Evolutionary conservation across 2,329 filamentous ascomycete species (phyloP).

Genomic region (Pleoardoris graminearum): DNA sequence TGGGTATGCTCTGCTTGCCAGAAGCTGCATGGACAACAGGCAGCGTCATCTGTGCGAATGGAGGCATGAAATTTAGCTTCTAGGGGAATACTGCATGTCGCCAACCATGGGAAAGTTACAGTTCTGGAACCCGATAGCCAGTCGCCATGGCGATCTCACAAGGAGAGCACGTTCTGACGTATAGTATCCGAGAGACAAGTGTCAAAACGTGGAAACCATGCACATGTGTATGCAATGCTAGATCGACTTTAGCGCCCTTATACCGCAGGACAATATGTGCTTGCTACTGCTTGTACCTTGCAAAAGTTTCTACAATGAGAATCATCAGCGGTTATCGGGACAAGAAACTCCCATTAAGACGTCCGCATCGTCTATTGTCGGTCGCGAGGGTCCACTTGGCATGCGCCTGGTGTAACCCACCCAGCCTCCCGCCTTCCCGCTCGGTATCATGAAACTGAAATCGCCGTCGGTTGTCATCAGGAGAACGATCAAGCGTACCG

Average conservation of each 20-base stretch:
- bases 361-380: too few species aligned
- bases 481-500: background rate
- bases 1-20: constrained; percentile 72
- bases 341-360: too few species aligned
- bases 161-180: background rate
- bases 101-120: background rate
- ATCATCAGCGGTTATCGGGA: too few species aligned
- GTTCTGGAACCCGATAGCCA: background rate
- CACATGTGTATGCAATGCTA: too few species aligned
- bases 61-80: constrained; percentile 61
- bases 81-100: constrained; percentile 12
- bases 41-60: constrained; percentile 78
- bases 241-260: too few species aligned
- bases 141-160: background rate
- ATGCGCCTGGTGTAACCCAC: constrained; percentile 3
- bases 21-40: constrained; percentile 80
- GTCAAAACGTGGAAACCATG: background rate
- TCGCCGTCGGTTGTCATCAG: background rate
- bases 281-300: too few species aligned
- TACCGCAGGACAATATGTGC: too few species aligned
- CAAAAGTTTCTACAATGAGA: background rate
- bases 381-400: constrained; percentile 1
- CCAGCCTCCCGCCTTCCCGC: constrained; percentile 1
- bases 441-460: background rate
- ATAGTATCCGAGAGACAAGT: background rate